Percentiles rank a stretch among this genome's conserved stretches.
Conservation (phyloP, 2,329 filamentous ascomycete genomes). For the Monascus ruber region DNA sequence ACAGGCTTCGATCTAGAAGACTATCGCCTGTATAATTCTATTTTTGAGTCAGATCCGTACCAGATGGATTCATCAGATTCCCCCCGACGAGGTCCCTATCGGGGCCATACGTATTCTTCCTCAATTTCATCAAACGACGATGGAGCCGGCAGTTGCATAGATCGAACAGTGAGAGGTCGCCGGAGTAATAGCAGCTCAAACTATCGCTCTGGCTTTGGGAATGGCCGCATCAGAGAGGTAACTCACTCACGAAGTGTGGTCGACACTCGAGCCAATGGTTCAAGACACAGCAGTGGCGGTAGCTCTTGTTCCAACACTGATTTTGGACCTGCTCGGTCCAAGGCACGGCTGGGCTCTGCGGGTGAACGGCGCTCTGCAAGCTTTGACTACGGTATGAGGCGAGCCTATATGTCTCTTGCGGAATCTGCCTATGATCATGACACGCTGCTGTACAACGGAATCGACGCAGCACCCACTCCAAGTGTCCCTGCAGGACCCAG, state of each 20-base stretch:
- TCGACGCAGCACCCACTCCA: constrained; percentile 77
- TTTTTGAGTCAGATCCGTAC: constrained; percentile 29
- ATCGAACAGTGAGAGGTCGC: constrained; percentile 39
- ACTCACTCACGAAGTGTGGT: constrained; percentile 24
- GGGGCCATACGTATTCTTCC: constrained; percentile 50
- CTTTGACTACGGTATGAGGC: constrained; percentile 33
- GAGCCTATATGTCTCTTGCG: constrained; percentile 13
- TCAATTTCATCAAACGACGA: constrained; percentile 43
- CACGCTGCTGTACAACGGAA: constrained; percentile 35
- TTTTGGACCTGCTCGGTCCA: constrained; percentile 41
- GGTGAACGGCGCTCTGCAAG: constrained; percentile 32
- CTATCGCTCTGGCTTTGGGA: constrained; percentile 53
- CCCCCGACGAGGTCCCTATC: constrained; percentile 30
- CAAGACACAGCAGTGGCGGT: constrained; percentile 57
- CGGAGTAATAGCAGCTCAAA: constrained; percentile 75
- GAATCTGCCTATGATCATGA: constrained; percentile 13
- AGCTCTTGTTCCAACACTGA: constrained; percentile 72
- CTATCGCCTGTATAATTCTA: constrained; percentile 28
- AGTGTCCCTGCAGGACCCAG: constrained; percentile 72
- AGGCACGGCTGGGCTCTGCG: constrained; percentile 19
- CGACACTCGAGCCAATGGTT: constrained; percentile 18
- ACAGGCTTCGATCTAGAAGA: constrained; percentile 23
- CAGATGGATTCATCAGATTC: constrained; percentile 19
- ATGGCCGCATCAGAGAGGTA: constrained; percentile 39
- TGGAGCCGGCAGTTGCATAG: constrained; percentile 28